Percentiles rank a stretch among this genome's conserved stretches.
These are phyloP conservation scores for Athelia sp. DNA, from an alignment of 1,284 basidiomycete species.

Conservation along the genomic window DNA sequence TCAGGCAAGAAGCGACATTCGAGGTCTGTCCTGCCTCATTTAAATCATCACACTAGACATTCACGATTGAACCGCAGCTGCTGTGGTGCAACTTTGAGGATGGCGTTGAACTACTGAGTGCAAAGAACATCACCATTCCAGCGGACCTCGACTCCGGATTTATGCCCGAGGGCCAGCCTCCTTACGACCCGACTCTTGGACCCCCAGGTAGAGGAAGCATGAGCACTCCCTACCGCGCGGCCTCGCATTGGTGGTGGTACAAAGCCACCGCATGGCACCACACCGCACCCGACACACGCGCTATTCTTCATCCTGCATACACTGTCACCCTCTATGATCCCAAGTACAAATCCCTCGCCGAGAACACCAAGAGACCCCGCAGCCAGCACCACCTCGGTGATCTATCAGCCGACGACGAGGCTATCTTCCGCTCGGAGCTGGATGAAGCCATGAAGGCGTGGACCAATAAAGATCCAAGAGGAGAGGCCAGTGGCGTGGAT, in stretches of 20 bases:
- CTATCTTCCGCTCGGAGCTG: background rate
- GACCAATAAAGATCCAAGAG: background rate
- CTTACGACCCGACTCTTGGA: background rate
- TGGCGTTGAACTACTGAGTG: background rate
- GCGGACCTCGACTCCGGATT: background rate
- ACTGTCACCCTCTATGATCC: background rate
- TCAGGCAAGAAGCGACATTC: background rate
- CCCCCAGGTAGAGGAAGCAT: background rate
- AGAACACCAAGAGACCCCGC: background rate
- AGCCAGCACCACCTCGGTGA: background rate
- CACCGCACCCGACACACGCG: background rate
- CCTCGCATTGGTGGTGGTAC: background rate
- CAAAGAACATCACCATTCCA: background rate
- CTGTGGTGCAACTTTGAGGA: conserved; percentile 1
- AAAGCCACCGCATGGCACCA: background rate
- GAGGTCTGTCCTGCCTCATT: background rate
- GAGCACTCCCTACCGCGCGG: background rate
- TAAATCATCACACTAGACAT: background rate
- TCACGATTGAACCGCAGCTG: background rate
- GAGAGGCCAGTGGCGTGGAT: background rate
- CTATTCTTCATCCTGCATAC: background rate
- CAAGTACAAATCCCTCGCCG: background rate
- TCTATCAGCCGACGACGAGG: background rate
- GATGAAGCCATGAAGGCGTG: background rate
- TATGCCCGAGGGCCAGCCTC: background rate